These are phyloP conservation scores for Leishmania mexicana DNA, from an alignment of 208 protist species.

Conservation along the genomic window DNA sequence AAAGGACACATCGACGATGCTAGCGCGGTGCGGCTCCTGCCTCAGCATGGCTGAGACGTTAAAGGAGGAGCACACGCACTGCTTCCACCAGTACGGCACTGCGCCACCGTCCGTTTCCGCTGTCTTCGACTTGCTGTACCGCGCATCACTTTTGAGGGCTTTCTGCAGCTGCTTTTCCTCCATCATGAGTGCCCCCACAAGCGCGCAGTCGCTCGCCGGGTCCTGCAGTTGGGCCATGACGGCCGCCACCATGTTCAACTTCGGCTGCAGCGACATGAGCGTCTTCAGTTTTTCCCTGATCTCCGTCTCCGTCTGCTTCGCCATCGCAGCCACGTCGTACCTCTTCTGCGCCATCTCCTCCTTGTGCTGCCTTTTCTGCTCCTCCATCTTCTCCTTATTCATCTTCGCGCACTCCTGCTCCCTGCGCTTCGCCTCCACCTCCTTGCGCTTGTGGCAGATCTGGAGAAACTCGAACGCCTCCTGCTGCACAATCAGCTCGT, in stretches of 20 bases:
- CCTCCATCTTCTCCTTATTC: constrained; percentile 47
- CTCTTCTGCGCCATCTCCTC: constrained; percentile 53
- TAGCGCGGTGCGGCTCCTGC: constrained; percentile 40
- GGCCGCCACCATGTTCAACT: constrained; percentile 36
- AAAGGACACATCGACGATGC: constrained; percentile 49
- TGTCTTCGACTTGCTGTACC: constrained; percentile 58
- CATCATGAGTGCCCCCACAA: constrained; percentile 68
- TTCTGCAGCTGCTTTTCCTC: constrained; percentile 66
- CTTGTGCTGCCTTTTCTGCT: constrained; percentile 54
- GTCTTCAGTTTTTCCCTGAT: constrained; percentile 50
- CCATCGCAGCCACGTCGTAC: constrained; percentile 21
- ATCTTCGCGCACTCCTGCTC: constrained; percentile 35
- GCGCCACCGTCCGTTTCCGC: constrained; percentile 51
- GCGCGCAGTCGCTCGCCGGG: constrained; percentile 36
- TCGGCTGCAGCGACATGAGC: constrained; percentile 60
- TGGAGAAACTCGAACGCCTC: constrained; percentile 43
- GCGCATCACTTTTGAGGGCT: constrained; percentile 54
- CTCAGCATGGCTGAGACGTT: constrained; percentile 67
- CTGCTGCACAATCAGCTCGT: constrained; percentile 50
- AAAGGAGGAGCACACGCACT: constrained; percentile 63
- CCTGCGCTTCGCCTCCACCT: constrained; percentile 45
- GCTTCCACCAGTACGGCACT: constrained; percentile 54
- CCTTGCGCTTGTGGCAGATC: constrained; percentile 49
- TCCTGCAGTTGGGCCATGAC: constrained; percentile 57
- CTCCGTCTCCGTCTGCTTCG: constrained; percentile 54